Evolutionary conservation across 192 early-diverging fungal species (phyloP), one percentile per base, ranked within the genome.

Genomic region (Mortierella claussenii): DNA sequence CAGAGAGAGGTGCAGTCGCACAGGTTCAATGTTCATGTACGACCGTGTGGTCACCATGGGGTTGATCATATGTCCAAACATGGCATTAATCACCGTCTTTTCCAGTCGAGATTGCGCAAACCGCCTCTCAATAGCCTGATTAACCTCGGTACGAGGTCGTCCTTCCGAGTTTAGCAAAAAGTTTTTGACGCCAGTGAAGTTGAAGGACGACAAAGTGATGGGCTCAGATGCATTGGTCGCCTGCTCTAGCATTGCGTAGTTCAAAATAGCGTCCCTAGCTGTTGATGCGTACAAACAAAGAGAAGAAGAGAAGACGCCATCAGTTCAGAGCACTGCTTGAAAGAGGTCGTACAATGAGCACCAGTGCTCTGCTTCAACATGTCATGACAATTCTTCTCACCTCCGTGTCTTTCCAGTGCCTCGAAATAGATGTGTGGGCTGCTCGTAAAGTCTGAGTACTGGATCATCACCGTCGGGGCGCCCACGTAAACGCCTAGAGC

Each of bases 31-130:
- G 20, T 86, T 86, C 85, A 93, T 91, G 68, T 96, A 94, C 1
- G 89, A 92, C 10, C 93, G 83, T 0, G 93, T 90, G 7, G 93
- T 88, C 58, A 96, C 80, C 79, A 93, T 89, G 3, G 93, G 89
- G 63, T 96, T 96, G 61, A 90, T 84, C 42, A 83, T 75, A 37
- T 91, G 88, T 65, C 91, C 89, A 74, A 94, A 96, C 40, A 90
- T 81, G 13, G 88, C 85, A 45, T 89, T 91, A 52, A 96, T 83
- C 17, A 89, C 84, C 7, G 86, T 81, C 33, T 89, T 85, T 48
- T 89, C 91, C 42, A 96, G 62, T 17, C 92, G 79, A 65, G 89
- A 86, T 42, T 75, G 81, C 0, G 80, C 63, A 69, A 94, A 92
- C 55, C 82, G 83, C 49, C 82, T 76, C 43, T 83, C 81, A 27